Base-by-base conservation (phyloP, 257 asterid species). In the Solanum ossicruentum region DNA sequence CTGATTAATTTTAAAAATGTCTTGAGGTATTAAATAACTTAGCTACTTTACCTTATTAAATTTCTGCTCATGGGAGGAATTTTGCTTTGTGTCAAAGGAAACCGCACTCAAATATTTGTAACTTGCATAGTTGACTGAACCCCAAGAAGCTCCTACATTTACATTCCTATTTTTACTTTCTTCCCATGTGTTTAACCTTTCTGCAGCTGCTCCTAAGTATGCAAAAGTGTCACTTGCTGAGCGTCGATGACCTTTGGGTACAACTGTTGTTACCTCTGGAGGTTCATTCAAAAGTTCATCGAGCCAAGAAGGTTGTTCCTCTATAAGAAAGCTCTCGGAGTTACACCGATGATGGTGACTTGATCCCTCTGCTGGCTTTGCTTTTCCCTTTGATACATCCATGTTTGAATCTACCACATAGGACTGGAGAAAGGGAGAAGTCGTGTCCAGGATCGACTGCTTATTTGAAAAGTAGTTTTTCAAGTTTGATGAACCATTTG, bases 221-320 rank as follows among this genome's bases (percentile, higher is more conserved):
- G 97, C 92, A 23, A 58, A 90, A 70, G 94, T 89, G 80, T 95
- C 98, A 45, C 98, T 94, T 9, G 94, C 91, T 61, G 98, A 88
- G 41, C 98, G 95, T 6, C 95, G 88, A 85, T 95, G 94, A 41
- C 90, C 86, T 86, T 79, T 90, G 6, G 82, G 88, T 7, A 86
- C 72, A 26, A 41, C 20, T 41, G 86, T 47, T 10, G 87, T 84
- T 17, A 87, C 73, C 65, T 75, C 57, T 23, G 49, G 93, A 1
- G 97, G 85, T 32, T 94, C 98, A 26, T 87, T 89, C 11, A 95
- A 83, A 65, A 95, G 99, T 78, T 95, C 99, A 12, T 95, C 98
- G 2, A 95, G 92, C 98, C 98, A 95, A 26, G 90, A 86, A 26
- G 94, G 97, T 75, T 95, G 95, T 85, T 94, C 98, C 56, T 94